Percentiles rank a stretch among this genome's conserved stretches.
Conservation (phyloP, 2,329 filamentous ascomycete species). For the Aspergillus novoparasiticus region DNA sequence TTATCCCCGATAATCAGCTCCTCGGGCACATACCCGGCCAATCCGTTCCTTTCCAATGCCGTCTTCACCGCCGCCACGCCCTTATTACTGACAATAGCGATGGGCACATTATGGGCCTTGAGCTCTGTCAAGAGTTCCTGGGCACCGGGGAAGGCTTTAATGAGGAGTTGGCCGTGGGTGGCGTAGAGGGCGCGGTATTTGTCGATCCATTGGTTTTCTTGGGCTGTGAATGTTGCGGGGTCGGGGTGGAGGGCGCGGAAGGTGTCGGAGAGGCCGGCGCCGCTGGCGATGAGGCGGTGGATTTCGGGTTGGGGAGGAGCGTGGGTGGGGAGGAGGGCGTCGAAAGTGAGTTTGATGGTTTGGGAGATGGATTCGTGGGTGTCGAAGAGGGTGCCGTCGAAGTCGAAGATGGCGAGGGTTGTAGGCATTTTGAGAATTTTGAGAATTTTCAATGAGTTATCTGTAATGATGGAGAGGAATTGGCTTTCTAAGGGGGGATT, state of each 20-base stretch:
- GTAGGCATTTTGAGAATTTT: background rate
- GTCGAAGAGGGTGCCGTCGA: constrained; percentile 23
- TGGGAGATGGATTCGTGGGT: constrained; percentile 18
- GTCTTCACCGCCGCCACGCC: constrained; percentile 20
- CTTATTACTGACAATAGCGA: constrained; percentile 31
- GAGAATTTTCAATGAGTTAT: too few relatives aligned
- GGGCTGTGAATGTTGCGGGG: constrained; percentile 14
- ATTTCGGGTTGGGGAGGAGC: constrained; percentile 5
- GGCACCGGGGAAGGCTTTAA: constrained; percentile 22
- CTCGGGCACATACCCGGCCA: constrained; percentile 10
- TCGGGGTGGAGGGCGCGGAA: constrained; percentile 14
- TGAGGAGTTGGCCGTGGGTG: constrained; percentile 21
- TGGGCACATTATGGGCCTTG: constrained; percentile 13
- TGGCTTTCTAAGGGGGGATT: too few relatives aligned
- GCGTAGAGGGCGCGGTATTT: constrained; percentile 27
- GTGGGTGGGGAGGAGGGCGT: constrained; percentile 10
- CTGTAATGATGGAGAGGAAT: too few relatives aligned
- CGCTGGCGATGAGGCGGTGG: constrained; percentile 14
- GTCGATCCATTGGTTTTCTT: constrained; percentile 16
- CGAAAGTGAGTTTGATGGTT: constrained; percentile 12
- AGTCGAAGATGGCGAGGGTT: constrained; percentile 21
- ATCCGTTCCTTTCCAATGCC: constrained; percentile 7
- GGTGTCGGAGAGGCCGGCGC: constrained; percentile 11
- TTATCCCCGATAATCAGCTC: constrained; percentile 17
- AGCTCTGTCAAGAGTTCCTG: constrained; percentile 18